Evolutionary conservation across 805 yeast genomes (phyloP), one percentile per base, ranked within the genome.

Genomic region (Saccharomycopsis olivae): DNA sequence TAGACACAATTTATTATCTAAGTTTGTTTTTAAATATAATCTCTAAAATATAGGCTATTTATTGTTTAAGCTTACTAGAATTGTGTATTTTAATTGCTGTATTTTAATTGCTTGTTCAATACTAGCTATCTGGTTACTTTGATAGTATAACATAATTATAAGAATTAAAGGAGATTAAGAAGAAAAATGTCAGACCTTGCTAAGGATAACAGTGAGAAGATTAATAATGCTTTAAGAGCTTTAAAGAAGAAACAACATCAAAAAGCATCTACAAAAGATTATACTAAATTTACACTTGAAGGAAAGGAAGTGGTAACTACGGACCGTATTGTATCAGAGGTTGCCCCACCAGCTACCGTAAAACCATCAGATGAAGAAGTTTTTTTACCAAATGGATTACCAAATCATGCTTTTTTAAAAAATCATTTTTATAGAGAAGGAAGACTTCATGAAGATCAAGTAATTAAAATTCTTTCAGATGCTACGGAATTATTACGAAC

Each of bases 391-490:
- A 66, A 68, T 39, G 87, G 85, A 2, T 60, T 74, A 43, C 96
- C 96, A 9, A 73, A 86, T 53, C 70, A 76, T 49, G 73, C 62
- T 31, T 82, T 83, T 51, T 59, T 92, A 41, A 75, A 71, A 48
- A 70, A 75, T 19, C 96, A 86, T 60, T 81, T 88, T 49, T 62
- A 68, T 48, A 64, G 69, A 30, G 96, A 92, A 58, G 97, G 98
- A 2, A 68, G 95, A 41, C 62, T 89, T 30, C 65, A 70, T 11
- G 78, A 76, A 40, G 64, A 65, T 9, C 96, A 89, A 56, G 85
- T 84, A 0, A 51, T 78, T 33, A 65, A 64, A 33, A 88, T 89
- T 39, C 55, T 89, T 31, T 55, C 62, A 15, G 66, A 64, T 58
- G 94, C 94, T 6, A 76, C 87, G 0, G 65, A 64, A 17, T 56